These are phyloP conservation scores for Leishmania amazonensis DNA, from an alignment of 208 protist species.

Conservation along the genomic window DNA sequence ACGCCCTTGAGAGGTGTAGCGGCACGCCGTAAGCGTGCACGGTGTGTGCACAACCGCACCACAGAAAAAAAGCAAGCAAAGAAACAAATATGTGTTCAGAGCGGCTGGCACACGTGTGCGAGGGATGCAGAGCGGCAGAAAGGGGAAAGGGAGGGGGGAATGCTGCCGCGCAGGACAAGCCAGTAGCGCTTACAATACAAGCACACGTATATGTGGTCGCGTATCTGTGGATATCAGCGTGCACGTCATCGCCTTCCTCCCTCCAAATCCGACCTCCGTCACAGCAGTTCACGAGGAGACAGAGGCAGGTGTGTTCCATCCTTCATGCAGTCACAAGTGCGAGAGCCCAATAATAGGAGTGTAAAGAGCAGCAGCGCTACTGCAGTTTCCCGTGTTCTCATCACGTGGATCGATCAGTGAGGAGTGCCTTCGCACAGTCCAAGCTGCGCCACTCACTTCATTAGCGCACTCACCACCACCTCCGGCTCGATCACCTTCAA, in stretches of 20 bases:
- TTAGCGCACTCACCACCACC: constrained; percentile 94
- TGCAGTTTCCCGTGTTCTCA: neutral
- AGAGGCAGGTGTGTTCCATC: neutral
- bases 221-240: neutral
- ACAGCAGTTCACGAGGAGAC: neutral
- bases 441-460: constrained; percentile 66
- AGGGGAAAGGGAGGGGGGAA: too few species aligned
- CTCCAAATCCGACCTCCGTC: neutral
- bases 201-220: neutral
- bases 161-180: too few species aligned
- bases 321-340: neutral
- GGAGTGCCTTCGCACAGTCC: neutral
- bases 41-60: neutral
- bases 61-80: neutral
- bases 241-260: neutral
- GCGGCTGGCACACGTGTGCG: neutral
- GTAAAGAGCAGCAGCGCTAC: neutral
- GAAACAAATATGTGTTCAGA: neutral
- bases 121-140: neutral
- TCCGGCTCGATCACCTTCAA: constrained; percentile 96
- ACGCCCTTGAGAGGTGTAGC: neutral
- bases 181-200: too few species aligned
- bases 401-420: neutral
- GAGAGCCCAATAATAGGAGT: neutral
- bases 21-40: too few species aligned